Base-by-base conservation (phyloP, 2,329 filamentous ascomycete genomes). In the Xylaria sp. region DNA sequence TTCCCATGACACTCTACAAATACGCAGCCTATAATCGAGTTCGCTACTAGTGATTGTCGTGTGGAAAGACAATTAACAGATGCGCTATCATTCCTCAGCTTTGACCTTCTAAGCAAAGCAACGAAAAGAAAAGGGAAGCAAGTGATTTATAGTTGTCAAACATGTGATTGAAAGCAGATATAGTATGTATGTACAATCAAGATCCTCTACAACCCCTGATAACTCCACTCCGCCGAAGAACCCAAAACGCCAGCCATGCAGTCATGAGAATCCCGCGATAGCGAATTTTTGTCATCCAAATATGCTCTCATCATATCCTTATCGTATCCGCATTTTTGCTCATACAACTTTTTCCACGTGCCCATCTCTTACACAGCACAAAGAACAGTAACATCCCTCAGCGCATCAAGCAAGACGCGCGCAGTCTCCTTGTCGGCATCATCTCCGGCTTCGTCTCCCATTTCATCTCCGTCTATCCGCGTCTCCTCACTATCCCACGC, bases 361-460 rank as follows among this genome's bases (percentile, higher is more conserved):
- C 9, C 12, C 8, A 34, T 18, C 48, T 9, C 28, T 30, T 32
- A 69, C 25, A 63, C 68, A 23, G 63, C 55, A 53, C 72, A 73
- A 28, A 67, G 66, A 18, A 75, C 64, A 7, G 56, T 41, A 32
- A 70, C 68, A 9, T 80, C 78, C 20, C 75, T 76, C 53, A 83
- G 65, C 6, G 80, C 80, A 64, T 82, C 80, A 6, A 83, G 73
- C 39, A 83, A 60, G 13, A 76, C 77, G 63, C 74, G 73, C 12
- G 80, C 81, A 20, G 80, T 80, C 68, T 82, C 80, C 34, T 75
- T 76, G 56, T 82, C 81, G 3, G 73, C 70, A 5, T 36, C 41
- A n/a, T 60, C 63, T 18, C n/a, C 63, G 7, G 73, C 70, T 4
- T 36, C 41, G 18, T 60, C 63, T 18, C n/a, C 63, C 3, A 52